Evolutionary conservation across 2,329 filamentous ascomycete species (phyloP).

Genomic region (Geosmithia putterillii): DNA sequence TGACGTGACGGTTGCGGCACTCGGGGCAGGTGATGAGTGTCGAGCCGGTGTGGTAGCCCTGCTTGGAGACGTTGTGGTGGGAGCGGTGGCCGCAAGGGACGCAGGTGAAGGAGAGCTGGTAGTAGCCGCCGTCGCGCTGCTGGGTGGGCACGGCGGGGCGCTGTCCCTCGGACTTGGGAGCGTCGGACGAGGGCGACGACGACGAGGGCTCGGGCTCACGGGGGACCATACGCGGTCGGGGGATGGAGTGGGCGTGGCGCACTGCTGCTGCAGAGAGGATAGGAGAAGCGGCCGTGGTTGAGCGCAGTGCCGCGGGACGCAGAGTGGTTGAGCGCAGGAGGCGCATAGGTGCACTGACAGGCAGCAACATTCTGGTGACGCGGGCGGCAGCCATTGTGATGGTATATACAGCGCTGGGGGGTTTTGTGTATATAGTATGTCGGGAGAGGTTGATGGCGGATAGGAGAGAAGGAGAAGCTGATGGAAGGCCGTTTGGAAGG

Average conservation of each 20-base stretch:
- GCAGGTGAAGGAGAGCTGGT: slow-evolving; percentile 88
- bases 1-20: slow-evolving; percentile 81
- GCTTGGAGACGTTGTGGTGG: slow-evolving; percentile 79
- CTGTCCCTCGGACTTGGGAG: slow-evolving; percentile 2
- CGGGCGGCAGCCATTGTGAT: no score
- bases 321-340: slow-evolving; percentile 2
- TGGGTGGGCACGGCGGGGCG: background rate
- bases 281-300: slow-evolving; percentile 5
- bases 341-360: no score
- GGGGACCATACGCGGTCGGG: slow-evolving; percentile 15
- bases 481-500: background rate
- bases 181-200: background rate
- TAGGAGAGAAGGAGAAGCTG: background rate
- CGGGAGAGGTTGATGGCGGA: no score
- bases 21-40: slow-evolving; percentile 78
- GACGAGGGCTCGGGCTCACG: slow-evolving; percentile 1
- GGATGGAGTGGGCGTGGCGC: slow-evolving; percentile 22
- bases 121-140: slow-evolving; percentile 31
- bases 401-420: no score
- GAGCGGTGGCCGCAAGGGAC: slow-evolving; percentile 70
- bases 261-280: slow-evolving; percentile 4
- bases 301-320: slow-evolving; percentile 7
- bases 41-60: slow-evolving; percentile 86
- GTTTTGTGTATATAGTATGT: no score
- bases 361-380: no score